These are phyloP conservation scores for Aspergillus sp. DNA, from an alignment of 2,329 filamentous ascomycete species.

Conservation along the genomic window DNA sequence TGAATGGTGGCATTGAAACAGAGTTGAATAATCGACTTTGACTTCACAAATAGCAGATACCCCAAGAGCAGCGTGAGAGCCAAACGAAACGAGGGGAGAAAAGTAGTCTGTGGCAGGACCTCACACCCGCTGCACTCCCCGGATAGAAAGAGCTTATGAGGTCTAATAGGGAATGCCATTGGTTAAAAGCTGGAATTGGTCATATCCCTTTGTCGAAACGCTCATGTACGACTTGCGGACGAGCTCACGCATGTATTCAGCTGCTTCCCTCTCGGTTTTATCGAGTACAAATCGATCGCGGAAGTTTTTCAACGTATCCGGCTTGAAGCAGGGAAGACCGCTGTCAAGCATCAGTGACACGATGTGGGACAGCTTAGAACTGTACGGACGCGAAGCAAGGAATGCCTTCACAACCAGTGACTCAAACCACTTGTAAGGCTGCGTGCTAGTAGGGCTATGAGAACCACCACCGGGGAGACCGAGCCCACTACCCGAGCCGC, in stretches of 20 bases:
- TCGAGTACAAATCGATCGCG: constrained; percentile 90
- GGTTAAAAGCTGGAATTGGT: constrained; percentile 95
- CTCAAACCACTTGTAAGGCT: constrained; percentile 94
- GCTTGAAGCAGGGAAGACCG: constrained; percentile 96
- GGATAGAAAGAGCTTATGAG: background rate
- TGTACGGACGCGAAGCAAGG: constrained; percentile 81
- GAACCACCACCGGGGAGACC: constrained; percentile 36
- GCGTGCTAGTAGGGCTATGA: constrained; percentile 64
- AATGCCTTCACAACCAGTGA: constrained; percentile 96
- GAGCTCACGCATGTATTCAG: constrained; percentile 87
- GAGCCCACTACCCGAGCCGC: constrained; percentile 26
- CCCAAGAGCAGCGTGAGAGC: no score
- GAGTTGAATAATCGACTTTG: no score
- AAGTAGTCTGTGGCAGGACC: background rate
- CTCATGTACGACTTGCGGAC: constrained; percentile 88
- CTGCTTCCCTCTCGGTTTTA: constrained; percentile 86
- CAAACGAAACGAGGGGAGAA: no score
- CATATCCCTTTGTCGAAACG: constrained; percentile 91
- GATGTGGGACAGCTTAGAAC: constrained; percentile 84
- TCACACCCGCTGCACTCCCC: background rate
- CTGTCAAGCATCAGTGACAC: constrained; percentile 95
- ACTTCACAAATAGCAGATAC: no score
- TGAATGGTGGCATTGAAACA: no score
- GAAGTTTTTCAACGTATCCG: constrained; percentile 91
- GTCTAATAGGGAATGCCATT: constrained; percentile 91